Evolutionary conservation across 495 filamentous ascomycete genomes (phyloP).

Genomic region (Penicillium canariense): DNA sequence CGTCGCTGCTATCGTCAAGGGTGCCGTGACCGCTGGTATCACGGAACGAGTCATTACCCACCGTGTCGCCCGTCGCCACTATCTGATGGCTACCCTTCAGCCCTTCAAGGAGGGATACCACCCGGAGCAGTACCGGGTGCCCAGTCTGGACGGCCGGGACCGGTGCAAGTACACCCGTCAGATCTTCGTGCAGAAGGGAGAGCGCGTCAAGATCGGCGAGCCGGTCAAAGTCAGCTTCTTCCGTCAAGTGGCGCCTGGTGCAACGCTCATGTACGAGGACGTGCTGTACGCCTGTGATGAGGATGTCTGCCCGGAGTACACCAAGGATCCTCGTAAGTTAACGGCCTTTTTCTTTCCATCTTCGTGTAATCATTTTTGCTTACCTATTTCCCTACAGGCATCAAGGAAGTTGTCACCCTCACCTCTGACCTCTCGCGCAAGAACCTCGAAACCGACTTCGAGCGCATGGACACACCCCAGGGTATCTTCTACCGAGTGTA

Average conservation of each 20-base stretch:
- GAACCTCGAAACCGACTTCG: constrained; percentile 98
- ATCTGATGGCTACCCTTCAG: constrained; percentile 98
- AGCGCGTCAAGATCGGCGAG: constrained; percentile 97
- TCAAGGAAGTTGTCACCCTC: constrained; percentile 98
- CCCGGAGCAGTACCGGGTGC: constrained; percentile 95
- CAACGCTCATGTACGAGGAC: constrained; percentile 99
- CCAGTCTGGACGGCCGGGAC: constrained; percentile 93
- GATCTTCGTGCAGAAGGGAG: constrained; percentile 98
- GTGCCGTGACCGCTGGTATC: constrained; percentile 85
- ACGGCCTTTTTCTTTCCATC: not conserved
- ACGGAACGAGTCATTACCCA: constrained; percentile 95
- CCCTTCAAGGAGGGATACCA: constrained; percentile 99
- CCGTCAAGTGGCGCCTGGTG: constrained; percentile 94
- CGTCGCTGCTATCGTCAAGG: constrained; percentile 77
- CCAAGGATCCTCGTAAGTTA: constrained; percentile 95
- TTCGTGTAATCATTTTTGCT: not conserved
- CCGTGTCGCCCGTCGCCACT: constrained; percentile 96
- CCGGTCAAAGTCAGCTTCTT: constrained; percentile 99
- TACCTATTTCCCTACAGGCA: constrained; percentile 55
- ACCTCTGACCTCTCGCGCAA: constrained; percentile 96
- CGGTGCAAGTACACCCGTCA: constrained; percentile 98
- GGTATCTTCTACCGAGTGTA: constrained; percentile 93
- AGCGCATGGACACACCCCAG: constrained; percentile 98
- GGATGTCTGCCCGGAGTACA: constrained; percentile 97
- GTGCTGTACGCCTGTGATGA: constrained; percentile 98